phyloP scores from a whole-genome alignment of 164 flowering plant genomes.

The Magnolia sinica region DNA sequence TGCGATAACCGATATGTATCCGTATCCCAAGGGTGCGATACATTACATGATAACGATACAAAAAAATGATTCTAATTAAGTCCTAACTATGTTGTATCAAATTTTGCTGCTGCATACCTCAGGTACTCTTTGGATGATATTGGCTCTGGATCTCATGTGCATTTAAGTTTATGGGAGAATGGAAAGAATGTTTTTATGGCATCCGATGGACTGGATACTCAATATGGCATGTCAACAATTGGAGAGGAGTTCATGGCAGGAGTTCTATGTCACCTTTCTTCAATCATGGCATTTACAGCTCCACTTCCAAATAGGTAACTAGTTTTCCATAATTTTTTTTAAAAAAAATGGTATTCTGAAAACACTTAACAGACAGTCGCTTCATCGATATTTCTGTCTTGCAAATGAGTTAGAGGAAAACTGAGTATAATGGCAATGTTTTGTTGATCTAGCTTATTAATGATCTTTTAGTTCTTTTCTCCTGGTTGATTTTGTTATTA shows the following conservation, averaged over 20 bases:
- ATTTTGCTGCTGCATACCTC: not conserved
- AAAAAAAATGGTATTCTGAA: not conserved
- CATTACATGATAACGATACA: no score
- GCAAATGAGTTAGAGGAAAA: not conserved
- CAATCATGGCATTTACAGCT: slow-evolving; percentile 84
- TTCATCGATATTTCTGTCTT: not conserved
- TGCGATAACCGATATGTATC: no score
- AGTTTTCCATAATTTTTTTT: not conserved
- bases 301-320: slow-evolving; percentile 91
- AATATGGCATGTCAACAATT: slow-evolving; percentile 67
- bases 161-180: slow-evolving; percentile 75
- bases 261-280: slow-evolving; percentile 80
- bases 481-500: no score
- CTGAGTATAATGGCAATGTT: not conserved
- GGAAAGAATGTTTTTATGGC: slow-evolving; percentile 85
- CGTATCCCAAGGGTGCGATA: no score
- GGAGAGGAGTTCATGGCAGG: slow-evolving; percentile 98
- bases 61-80: no score
- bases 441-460: not conserved
- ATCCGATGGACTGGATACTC: slow-evolving; percentile 37
- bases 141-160: slow-evolving; percentile 97
- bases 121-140: slow-evolving; percentile 72
- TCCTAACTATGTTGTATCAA: no score
- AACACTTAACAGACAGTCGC: not conserved
- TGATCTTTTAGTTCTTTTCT: not conserved